These are phyloP conservation scores for Endocalyx cinctus DNA, from an alignment of 2,329 filamentous ascomycete genomes.

Conservation along the genomic window DNA sequence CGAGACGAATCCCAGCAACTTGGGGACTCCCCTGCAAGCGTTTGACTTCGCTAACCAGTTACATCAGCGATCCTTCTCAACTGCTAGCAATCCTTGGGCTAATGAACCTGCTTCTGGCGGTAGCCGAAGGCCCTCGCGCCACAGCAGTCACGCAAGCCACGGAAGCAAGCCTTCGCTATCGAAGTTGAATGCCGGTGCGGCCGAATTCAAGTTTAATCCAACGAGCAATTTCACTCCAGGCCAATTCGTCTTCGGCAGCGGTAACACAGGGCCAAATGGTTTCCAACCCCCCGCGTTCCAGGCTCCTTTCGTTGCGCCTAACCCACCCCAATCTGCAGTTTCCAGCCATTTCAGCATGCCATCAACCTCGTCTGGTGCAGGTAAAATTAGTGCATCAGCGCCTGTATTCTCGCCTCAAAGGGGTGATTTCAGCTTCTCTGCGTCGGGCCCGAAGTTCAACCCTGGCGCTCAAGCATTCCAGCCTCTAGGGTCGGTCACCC, in stretches of 20 bases:
- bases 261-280: constrained; percentile 20
- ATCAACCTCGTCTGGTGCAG: constrained; percentile 30
- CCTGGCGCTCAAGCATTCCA: constrained; percentile 75
- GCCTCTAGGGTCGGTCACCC: constrained; percentile 47
- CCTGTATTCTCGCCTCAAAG: constrained; percentile 67
- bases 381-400: constrained; percentile 63
- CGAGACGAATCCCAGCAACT: constrained; percentile 69
- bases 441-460: constrained; percentile 64
- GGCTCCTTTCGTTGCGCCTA: constrained; percentile 30
- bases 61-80: constrained; percentile 53
- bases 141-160: constrained; percentile 52
- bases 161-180: constrained; percentile 67
- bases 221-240: constrained; percentile 45
- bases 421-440: constrained; percentile 51
- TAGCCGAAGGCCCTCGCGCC: constrained; percentile 32
- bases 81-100: constrained; percentile 59
- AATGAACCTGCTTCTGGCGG: constrained; percentile 40
- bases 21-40: constrained; percentile 57
- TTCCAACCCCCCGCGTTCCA: constrained; percentile 49
- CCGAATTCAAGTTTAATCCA: constrained; percentile 78
- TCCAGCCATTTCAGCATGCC: constrained; percentile 40
- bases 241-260: constrained; percentile 46
- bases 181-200: constrained; percentile 82
- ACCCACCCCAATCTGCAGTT: constrained; percentile 28
- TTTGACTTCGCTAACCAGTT: constrained; percentile 43